Evolutionary conservation across 2,329 filamentous ascomycete species (phyloP).

Genomic region (Calycina herbarum): DNA sequence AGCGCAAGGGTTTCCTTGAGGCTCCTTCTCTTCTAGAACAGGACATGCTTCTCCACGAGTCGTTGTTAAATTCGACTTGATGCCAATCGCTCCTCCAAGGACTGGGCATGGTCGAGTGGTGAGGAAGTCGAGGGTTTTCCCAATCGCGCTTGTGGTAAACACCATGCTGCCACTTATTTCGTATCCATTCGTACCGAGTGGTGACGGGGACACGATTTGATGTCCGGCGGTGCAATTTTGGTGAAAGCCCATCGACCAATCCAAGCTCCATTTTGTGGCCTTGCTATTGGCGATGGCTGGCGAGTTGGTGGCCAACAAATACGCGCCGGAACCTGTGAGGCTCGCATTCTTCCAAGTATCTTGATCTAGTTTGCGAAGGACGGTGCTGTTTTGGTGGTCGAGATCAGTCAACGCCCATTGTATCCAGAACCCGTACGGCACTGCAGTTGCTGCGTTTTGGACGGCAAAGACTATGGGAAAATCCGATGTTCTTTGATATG

Average conservation of each 20-base stretch:
- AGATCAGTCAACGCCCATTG: background rate
- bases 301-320: background rate
- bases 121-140: background rate
- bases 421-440: background rate
- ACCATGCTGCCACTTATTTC: background rate
- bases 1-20: background rate
- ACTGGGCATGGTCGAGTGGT: background rate
- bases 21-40: background rate
- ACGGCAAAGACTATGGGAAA: background rate
- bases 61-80: background rate
- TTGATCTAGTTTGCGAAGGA: background rate
- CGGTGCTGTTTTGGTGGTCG: background rate
- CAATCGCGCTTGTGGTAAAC: background rate
- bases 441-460: background rate
- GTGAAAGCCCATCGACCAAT: slow-evolving; percentile 6
- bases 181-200: background rate
- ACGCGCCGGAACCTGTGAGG: background rate
- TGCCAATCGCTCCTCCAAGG: background rate
- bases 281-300: background rate
- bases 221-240: slow-evolving; percentile 4
- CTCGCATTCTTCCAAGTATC: background rate
- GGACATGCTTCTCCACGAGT: slow-evolving; percentile 9
- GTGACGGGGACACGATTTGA: background rate
- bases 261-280: background rate
- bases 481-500: background rate